phyloP scores from a whole-genome alignment of 2,329 filamentous ascomycete genomes.

The Thelonectria discophora region DNA sequence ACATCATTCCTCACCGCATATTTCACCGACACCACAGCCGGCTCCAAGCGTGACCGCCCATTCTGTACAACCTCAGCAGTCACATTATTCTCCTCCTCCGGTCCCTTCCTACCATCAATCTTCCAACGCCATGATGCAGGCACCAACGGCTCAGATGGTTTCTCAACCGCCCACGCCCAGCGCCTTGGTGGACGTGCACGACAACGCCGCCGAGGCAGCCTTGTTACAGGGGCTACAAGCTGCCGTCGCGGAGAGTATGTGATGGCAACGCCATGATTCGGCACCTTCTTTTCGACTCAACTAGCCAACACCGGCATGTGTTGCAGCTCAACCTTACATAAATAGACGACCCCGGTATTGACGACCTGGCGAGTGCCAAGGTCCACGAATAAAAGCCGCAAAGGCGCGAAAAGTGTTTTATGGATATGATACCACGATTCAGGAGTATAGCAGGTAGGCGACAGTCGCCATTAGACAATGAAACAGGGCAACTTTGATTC shows the following conservation, averaged over 20 bases:
- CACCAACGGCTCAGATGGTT: slow-evolving; percentile 37
- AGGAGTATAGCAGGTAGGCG: slow-evolving; percentile 33
- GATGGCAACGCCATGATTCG: slow-evolving; percentile 6
- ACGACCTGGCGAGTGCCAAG: background rate
- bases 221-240: slow-evolving; percentile 49
- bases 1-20: slow-evolving; percentile 38
- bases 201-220: slow-evolving; percentile 48
- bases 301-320: background rate
- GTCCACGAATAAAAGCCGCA: slow-evolving; percentile 34
- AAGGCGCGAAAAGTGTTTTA: slow-evolving; percentile 33
- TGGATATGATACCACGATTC: slow-evolving; percentile 43
- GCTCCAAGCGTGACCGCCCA: slow-evolving; percentile 22
- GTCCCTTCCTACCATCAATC: slow-evolving; percentile 26
- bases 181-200: slow-evolving; percentile 40
- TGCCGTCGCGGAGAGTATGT: slow-evolving; percentile 44
- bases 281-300: background rate
- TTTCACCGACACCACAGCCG: slow-evolving; percentile 38
- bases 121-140: slow-evolving; percentile 28
- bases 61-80: slow-evolving; percentile 30
- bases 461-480: slow-evolving; percentile 25
- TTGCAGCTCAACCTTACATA: background rate
- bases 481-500: slow-evolving; percentile 11
- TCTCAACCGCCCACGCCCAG: slow-evolving; percentile 34
- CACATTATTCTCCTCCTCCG: slow-evolving; percentile 29
- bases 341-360: background rate